Evolutionary conservation across 2,329 filamentous ascomycete species (phyloP), one percentile per base, ranked within the genome.

Genomic region (Lanzia echinophila): DNA sequence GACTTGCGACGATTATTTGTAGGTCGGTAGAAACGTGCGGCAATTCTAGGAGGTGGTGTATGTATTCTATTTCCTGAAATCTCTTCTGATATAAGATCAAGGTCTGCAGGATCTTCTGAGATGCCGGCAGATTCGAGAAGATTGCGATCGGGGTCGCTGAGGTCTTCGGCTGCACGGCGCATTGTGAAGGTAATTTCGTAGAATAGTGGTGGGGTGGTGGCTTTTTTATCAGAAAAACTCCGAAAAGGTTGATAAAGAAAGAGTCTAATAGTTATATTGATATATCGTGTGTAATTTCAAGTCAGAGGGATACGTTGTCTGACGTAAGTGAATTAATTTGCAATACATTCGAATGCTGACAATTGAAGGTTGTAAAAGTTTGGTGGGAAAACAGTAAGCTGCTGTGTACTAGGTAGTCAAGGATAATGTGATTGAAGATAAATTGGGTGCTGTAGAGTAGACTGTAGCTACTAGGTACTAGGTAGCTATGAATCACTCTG

Each of bases 11-110:
- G 83, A 58, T 76, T 79, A 60, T 82, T 82, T 4, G 76, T 80
- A 34, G 79, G 80, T 57, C 83, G 79, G 70, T 88, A 88, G 73
- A 92, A 89, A 59, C 87, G 86, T 51, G 87, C 87, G 62, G 87
- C 87, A 65, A 91, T 86, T 65, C 84, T 86, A 31, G 87, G 83
- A 50, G 88, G 88, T 44, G 87, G 87, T 50, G 83, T 81, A 65
- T 81, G 78, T 58, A 67, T 66, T 38, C 65, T 58, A 32, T 47
- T 58, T 3, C 65, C 65, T 47, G 59, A 59, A 4, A 56, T 57
- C 19, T 67, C 66, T 60, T 67, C 65, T 15, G 58, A 63, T 53
- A 66, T 66, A 50, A 64, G 59, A 42, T 66, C 65, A 19, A 67
- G 53, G 53, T 63, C 59, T 24, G 19, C 19, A 17, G 51, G 22